Evolutionary conservation across 768 basidiomycete species (phyloP), one percentile per base, ranked within the genome.

Genomic region (Lactarius psammicola): DNA sequence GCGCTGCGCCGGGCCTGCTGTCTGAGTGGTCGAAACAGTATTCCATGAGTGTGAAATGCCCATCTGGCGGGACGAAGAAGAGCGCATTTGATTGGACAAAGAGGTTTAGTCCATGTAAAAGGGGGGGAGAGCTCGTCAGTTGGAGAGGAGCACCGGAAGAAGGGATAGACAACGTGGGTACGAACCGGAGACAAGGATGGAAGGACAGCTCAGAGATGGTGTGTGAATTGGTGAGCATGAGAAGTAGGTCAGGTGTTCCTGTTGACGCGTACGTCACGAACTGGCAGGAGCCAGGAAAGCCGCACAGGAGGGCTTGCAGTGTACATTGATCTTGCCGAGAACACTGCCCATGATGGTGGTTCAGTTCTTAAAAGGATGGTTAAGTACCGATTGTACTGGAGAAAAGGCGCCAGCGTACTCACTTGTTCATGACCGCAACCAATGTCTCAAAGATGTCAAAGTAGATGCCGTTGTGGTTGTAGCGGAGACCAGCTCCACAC

Each of bases 21-120:
- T n/a, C n/a, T n/a, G n/a, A n/a, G n/a, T n/a, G n/a, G n/a, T n/a
- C n/a, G n/a, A n/a, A n/a, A n/a, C n/a, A n/a, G n/a, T n/a, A n/a
- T n/a, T n/a, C n/a, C n/a, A n/a, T n/a, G n/a, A n/a, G n/a, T n/a
- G n/a, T n/a, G n/a, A n/a, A n/a, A n/a, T n/a, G n/a, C n/a, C n/a
- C 95, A 71, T 98, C 95, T 5, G 95, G 95, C 7, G 95, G 95
- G 26, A 98, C 85, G 74, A 98, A 98, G 2, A 95, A 96, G 49
- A 98, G 78, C 1, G 81, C 76, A 71, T 85, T 88, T 72, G 92
- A 87, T 46, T 87, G 85, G 28, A 81, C 79, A 90, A 93, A 97
- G 63, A 87, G 86, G 71, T 85, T 87, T 30, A 95, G 79, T 42
- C 94, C n/a, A n/a, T 95, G 69, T 46, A 30, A 8, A 38, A 38